Conservation (phyloP, 2,329 filamentous ascomycete species). For the Erysiphe neolycopersici region DNA sequence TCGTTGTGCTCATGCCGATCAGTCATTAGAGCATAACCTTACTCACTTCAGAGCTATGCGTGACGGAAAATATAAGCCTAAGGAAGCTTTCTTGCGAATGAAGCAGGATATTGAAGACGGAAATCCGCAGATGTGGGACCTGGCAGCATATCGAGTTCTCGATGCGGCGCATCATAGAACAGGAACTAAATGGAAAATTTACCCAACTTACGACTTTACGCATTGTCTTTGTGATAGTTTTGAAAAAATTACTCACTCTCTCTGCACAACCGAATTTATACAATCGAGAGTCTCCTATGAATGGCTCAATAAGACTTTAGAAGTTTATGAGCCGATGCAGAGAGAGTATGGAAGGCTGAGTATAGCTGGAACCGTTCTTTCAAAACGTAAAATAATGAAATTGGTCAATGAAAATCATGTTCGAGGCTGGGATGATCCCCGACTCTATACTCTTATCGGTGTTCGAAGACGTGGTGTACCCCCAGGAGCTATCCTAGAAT, state of each 20-base stretch:
- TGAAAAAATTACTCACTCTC: slow-evolving; percentile 70
- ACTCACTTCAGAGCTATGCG: slow-evolving; percentile 70
- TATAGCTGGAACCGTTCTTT: slow-evolving; percentile 61
- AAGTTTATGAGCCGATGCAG: slow-evolving; percentile 81
- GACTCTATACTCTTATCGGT: slow-evolving; percentile 66
- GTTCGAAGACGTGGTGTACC: slow-evolving; percentile 67
- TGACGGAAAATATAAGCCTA: slow-evolving; percentile 69
- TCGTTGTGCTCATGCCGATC: slow-evolving; percentile 55
- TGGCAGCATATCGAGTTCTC: slow-evolving; percentile 69
- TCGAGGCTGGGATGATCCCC: slow-evolving; percentile 71
- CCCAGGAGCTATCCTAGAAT: slow-evolving; percentile 65
- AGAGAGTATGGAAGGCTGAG: slow-evolving; percentile 59
- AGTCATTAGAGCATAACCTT: slow-evolving; percentile 49
- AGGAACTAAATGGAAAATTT: slow-evolving; percentile 67
- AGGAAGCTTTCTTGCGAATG: slow-evolving; percentile 71
- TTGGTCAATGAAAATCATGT: slow-evolving; percentile 57
- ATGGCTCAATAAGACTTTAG: slow-evolving; percentile 58
- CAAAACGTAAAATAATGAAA: slow-evolving; percentile 60
- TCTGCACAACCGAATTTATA: slow-evolving; percentile 86
- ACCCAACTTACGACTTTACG: slow-evolving; percentile 83
- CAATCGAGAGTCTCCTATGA: slow-evolving; percentile 70
- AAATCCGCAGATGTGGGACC: slow-evolving; percentile 92
- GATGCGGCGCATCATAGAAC: slow-evolving; percentile 55
- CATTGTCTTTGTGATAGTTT: slow-evolving; percentile 83
- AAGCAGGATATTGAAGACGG: slow-evolving; percentile 64